phyloP scores from a whole-genome alignment of 2,329 filamentous ascomycete species.

The Clonostachys byssicola region DNA sequence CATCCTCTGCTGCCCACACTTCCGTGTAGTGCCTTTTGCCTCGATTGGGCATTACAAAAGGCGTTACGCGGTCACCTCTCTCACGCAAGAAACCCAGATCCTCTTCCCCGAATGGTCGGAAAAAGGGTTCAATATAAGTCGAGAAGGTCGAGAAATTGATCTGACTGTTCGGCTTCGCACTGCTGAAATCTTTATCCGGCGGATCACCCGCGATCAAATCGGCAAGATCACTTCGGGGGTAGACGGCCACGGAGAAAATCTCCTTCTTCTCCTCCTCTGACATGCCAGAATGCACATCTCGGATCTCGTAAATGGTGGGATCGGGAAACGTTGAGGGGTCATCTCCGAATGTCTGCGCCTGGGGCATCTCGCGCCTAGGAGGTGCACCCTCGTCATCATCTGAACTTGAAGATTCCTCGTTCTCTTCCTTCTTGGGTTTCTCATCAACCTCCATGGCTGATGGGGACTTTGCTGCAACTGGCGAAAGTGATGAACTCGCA shows the following conservation, averaged over 20 bases:
- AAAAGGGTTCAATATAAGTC: conserved; percentile 89
- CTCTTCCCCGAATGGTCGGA: conserved; percentile 85
- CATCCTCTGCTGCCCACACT: conserved; percentile 90
- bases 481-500: conserved; percentile 56
- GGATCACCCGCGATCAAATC: conserved; percentile 85
- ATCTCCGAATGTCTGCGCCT: conserved; percentile 85
- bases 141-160: conserved; percentile 91
- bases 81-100: conserved; percentile 91
- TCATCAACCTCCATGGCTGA: conserved; percentile 57
- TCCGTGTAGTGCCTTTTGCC: conserved; percentile 85
- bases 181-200: conserved; percentile 94
- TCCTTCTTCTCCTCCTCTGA: conserved; percentile 78
- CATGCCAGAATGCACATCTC: conserved; percentile 69
- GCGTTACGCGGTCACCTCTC: conserved; percentile 75
- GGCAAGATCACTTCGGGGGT: conserved; percentile 74
- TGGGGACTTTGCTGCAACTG: conserved; percentile 44
- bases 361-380: conserved; percentile 61
- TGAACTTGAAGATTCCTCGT: conserved; percentile 44
- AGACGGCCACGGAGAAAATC: conserved; percentile 83
- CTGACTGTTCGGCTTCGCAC: conserved; percentile 87
- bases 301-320: conserved; percentile 92
- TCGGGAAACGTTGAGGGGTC: conserved; percentile 90
- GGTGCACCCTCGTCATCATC: conserved; percentile 58
- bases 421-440: conserved; percentile 36
- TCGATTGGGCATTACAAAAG: conserved; percentile 82